These are phyloP conservation scores for Candida incommunis DNA, from an alignment of 805 yeast species.

Conservation along the genomic window DNA sequence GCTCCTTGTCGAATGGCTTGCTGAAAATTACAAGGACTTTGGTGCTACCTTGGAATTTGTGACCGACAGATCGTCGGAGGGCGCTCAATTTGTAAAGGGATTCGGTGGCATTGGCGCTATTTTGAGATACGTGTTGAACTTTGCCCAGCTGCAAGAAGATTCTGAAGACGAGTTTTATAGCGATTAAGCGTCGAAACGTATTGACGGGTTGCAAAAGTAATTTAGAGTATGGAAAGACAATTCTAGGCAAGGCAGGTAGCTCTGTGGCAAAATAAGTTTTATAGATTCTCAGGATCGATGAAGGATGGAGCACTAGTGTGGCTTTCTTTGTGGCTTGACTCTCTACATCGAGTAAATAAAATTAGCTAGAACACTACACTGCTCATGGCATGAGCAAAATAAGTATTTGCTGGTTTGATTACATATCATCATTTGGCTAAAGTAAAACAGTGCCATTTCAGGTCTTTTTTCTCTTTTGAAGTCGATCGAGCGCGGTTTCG, in stretches of 20 bases:
- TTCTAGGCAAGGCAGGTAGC: too few relatives aligned
- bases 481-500: conserved; percentile 45
- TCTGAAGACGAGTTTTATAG: conserved; percentile 76
- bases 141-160: conserved; percentile 86
- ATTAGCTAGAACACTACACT: too few relatives aligned
- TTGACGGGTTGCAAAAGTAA: neutral
- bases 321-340: too few relatives aligned
- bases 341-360: too few relatives aligned
- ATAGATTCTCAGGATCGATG: too few relatives aligned
- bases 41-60: conserved; percentile 96
- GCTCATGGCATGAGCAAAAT: too few relatives aligned
- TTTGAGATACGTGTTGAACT: conserved; percentile 91
- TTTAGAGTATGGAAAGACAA: too few relatives aligned
- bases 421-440: too few relatives aligned
- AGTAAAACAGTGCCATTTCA: neutral
- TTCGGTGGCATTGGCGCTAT: conserved; percentile 99
- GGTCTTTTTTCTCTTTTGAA: conserved; percentile 6
- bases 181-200: conserved; percentile 20
- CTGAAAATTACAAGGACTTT: conserved; percentile 84
- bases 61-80: conserved; percentile 92
- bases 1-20: conserved; percentile 90
- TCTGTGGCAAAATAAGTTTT: too few relatives aligned
- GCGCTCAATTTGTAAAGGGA: conserved; percentile 95
- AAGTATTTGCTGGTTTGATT: too few relatives aligned
- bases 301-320: too few relatives aligned